Conservation (phyloP, 495 filamentous ascomycete species). For the Rhypophila decipiens region DNA sequence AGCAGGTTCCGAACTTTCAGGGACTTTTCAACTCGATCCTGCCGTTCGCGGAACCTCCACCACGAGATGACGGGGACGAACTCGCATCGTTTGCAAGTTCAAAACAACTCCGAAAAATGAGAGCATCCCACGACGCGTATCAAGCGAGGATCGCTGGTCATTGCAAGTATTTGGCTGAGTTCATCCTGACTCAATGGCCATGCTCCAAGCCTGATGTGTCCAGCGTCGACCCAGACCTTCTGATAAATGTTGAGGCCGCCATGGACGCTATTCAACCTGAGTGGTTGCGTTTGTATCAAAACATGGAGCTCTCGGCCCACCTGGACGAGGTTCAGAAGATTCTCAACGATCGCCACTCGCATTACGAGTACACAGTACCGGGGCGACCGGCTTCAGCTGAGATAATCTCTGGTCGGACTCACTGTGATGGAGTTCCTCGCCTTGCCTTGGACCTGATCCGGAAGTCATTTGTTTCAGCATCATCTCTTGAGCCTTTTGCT, state of each 20-base stretch:
- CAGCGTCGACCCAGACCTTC: constrained; percentile 2
- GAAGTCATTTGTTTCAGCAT: background rate
- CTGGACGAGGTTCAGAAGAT: constrained; percentile 33
- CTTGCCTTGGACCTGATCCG: constrained; percentile 7
- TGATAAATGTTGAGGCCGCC: constrained; percentile 29
- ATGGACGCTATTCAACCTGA: constrained; percentile 37
- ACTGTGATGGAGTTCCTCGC: constrained; percentile 14
- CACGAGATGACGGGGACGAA: constrained; percentile 10
- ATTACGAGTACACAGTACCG: background rate
- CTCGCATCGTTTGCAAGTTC: constrained; percentile 16
- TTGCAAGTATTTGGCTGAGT: constrained; percentile 17
- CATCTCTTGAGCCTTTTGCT: too few relatives aligned
- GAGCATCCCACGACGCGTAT: constrained; percentile 15
- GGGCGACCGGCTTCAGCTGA: too few relatives aligned
- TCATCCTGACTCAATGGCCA: constrained; percentile 31
- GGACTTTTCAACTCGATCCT: constrained; percentile 21
- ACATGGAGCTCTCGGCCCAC: constrained; percentile 38
- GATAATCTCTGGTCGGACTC: constrained; percentile 8
- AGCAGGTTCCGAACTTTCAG: constrained; percentile 17
- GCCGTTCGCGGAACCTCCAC: constrained; percentile 11
- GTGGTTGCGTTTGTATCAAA: constrained; percentile 43
- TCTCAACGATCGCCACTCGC: constrained; percentile 16
- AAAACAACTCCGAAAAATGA: constrained; percentile 18
- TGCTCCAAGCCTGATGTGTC: constrained; percentile 13
- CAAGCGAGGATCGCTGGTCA: constrained; percentile 19